A percentile compares a stretch with the other conserved stretches of the same genome.
These are phyloP conservation scores for Paraleonurus japonicus DNA, from an alignment of 257 asterid species.

Conservation along the genomic window DNA sequence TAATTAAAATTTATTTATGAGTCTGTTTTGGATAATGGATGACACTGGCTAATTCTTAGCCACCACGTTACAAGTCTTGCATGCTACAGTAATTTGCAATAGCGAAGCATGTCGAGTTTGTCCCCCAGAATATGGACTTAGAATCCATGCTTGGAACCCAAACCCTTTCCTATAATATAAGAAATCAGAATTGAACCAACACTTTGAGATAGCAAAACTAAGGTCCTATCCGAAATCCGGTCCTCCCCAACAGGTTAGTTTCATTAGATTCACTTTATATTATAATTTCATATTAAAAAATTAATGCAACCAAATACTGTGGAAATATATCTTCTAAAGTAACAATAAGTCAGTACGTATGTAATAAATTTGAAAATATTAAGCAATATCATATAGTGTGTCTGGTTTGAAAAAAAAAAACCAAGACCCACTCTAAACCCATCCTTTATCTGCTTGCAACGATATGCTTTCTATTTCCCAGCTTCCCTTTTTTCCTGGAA, in stretches of 20 bases:
- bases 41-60: conserved; percentile 14
- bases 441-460: neutral
- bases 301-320: neutral
- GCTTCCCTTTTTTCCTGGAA: no score
- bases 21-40: neutral
- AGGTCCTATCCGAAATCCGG: neutral
- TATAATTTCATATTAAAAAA: neutral
- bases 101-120: conserved; percentile 5
- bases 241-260: neutral
- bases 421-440: neutral
- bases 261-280: neutral
- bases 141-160: neutral
- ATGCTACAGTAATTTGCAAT: neutral
- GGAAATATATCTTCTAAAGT: neutral
- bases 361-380: neutral
- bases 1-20: neutral
- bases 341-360: neutral
- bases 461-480: conserved; percentile 14
- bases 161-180: neutral
- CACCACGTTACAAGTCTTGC: neutral
- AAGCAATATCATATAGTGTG: neutral
- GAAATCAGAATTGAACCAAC: neutral
- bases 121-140: neutral
- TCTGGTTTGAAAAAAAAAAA: neutral
- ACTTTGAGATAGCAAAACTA: neutral